Evolutionary conservation across 768 basidiomycete genomes (phyloP).

Genomic region (Macrolepiota albuminosa): DNA sequence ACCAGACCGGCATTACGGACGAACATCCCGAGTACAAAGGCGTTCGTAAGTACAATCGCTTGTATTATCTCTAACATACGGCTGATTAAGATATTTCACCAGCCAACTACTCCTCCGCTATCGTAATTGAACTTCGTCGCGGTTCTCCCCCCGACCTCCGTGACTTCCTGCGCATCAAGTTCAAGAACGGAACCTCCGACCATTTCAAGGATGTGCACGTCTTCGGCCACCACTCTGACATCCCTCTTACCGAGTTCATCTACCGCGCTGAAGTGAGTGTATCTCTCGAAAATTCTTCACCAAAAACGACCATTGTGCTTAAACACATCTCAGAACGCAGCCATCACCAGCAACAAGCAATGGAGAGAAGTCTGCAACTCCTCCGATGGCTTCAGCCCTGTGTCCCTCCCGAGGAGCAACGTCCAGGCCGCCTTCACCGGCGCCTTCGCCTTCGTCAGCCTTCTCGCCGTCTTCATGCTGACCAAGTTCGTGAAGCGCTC

Average conservation of each 20-base stretch:
- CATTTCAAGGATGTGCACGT: slow-evolving; percentile 65
- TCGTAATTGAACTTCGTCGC: slow-evolving; percentile 76
- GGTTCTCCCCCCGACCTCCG: slow-evolving; percentile 71
- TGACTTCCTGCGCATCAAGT: slow-evolving; percentile 80
- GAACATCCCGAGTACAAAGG: slow-evolving; percentile 54
- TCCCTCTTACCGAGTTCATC: slow-evolving; percentile 82
- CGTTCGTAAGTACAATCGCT: slow-evolving; percentile 49
- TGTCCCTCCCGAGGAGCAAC: slow-evolving; percentile 22
- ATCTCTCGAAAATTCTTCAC: not conserved
- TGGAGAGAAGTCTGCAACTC: slow-evolving; percentile 44
- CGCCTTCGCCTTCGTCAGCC: slow-evolving; percentile 32
- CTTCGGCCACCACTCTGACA: slow-evolving; percentile 71
- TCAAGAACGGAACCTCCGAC: slow-evolving; percentile 73
- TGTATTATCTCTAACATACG: not conserved
- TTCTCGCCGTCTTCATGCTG: slow-evolving; percentile 34
- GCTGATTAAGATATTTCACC: not conserved
- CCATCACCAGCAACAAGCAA: slow-evolving; percentile 51
- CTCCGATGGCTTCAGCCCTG: slow-evolving; percentile 16
- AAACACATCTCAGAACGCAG: slow-evolving; percentile 34
- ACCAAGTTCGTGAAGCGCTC: slow-evolving; percentile 34
- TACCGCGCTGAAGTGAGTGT: slow-evolving; percentile 67
- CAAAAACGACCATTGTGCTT: not conserved
- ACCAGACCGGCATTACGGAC: slow-evolving; percentile 60
- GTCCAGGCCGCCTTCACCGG: slow-evolving; percentile 29
- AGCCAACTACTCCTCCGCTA: slow-evolving; percentile 73